These are phyloP conservation scores for Corymbia calophylla DNA, from an alignment of 441 rosid species.

Conservation along the genomic window DNA sequence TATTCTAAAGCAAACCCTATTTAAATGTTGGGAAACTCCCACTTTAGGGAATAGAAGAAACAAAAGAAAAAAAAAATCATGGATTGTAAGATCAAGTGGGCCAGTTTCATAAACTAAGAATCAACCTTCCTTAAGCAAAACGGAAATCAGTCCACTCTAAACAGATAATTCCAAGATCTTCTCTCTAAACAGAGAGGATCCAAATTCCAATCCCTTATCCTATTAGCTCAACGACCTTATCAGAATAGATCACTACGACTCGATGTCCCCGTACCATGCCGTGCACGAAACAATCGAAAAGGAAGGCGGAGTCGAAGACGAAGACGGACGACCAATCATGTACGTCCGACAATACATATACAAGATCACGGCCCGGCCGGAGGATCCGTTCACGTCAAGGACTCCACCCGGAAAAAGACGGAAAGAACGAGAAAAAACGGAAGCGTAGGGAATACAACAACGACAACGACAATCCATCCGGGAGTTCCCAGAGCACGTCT, in stretches of 20 bases:
- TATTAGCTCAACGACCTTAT: background rate
- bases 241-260: background rate
- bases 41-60: too few species aligned
- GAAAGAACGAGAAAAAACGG: background rate
- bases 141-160: too few species aligned
- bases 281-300: background rate
- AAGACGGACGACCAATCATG: background rate
- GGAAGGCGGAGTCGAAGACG: background rate
- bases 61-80: too few species aligned
- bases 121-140: too few species aligned
- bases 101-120: background rate
- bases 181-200: background rate
- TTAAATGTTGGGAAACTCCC: background rate
- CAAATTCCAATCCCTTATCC: background rate
- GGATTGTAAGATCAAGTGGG: background rate
- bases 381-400: background rate
- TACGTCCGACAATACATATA: background rate
- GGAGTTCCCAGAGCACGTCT: background rate
- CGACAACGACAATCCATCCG: background rate
- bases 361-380: background rate
- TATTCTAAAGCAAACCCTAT: background rate
- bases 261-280: too few species aligned
- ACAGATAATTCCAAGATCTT: background rate
- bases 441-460: background rate
- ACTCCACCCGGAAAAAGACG: background rate